Conservation (phyloP, 306 rosid genomes). For the Fragaria vesca region DNA sequence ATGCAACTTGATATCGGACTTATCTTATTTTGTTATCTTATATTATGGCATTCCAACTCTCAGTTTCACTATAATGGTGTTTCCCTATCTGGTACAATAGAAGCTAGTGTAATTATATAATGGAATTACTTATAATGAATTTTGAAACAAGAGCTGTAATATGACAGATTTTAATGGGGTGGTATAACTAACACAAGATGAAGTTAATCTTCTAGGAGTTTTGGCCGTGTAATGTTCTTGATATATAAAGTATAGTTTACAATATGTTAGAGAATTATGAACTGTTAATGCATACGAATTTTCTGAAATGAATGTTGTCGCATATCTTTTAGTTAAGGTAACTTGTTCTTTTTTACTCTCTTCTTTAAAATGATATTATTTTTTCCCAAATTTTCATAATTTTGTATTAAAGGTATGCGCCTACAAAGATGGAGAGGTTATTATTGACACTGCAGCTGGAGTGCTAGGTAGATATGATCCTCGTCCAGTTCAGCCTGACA, state of each 20-base stretch:
- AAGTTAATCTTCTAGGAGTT: background rate
- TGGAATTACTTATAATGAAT: background rate
- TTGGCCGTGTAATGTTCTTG: background rate
- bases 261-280: background rate
- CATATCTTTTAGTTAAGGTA: background rate
- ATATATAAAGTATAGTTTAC: background rate
- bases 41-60: background rate
- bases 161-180: background rate
- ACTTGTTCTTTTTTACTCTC: background rate
- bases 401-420: slow-evolving; percentile 81
- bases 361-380: slow-evolving; percentile 14
- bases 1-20: background rate
- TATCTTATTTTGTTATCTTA: background rate
- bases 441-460: slow-evolving; percentile 98
- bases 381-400: slow-evolving; percentile 12
- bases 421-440: slow-evolving; percentile 94
- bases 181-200: background rate
- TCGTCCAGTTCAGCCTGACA: slow-evolving; percentile 94
- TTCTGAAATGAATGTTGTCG: background rate
- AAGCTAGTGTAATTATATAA: background rate
- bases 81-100: background rate
- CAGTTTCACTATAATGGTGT: background rate
- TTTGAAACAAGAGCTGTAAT: background rate
- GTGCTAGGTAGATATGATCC: slow-evolving; percentile 97
- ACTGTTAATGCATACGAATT: background rate